A percentile compares a stretch with the other conserved stretches of the same genome.
Evolutionary conservation across 495 filamentous ascomycete genomes (phyloP).

Genomic region (Tuber melanosporum): DNA sequence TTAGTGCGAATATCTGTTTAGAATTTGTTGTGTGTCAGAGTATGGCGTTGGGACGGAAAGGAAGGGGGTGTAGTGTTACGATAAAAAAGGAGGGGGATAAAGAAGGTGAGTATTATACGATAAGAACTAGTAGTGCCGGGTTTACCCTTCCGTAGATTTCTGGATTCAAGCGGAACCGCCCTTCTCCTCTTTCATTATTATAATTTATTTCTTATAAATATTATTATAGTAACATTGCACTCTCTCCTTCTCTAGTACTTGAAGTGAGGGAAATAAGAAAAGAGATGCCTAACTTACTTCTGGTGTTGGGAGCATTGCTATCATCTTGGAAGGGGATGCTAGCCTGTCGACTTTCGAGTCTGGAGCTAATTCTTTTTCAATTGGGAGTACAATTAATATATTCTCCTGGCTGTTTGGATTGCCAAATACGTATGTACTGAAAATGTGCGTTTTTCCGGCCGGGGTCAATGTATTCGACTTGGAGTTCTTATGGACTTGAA

Average conservation of each 20-base stretch:
- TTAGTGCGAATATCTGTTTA: background rate
- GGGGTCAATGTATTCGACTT: background rate
- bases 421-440: background rate
- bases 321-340: too few relatives aligned
- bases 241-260: background rate
- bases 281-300: too few relatives aligned
- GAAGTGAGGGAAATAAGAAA: background rate
- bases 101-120: background rate
- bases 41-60: background rate
- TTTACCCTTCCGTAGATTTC: background rate
- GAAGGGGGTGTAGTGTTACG: background rate
- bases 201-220: background rate
- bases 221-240: too few relatives aligned
- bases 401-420: background rate
- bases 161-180: background rate
- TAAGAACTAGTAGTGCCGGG: too few relatives aligned
- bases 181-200: too few relatives aligned
- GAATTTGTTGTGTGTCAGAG: background rate
- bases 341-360: background rate
- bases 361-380: background rate
- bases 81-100: background rate
- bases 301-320: background rate
- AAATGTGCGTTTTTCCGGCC: background rate
- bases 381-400: background rate
- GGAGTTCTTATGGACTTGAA: background rate